A percentile compares a stretch with the other conserved stretches of the same genome.
Conservation (phyloP, 257 asterid species). For the Plectranthus barbatus region DNA sequence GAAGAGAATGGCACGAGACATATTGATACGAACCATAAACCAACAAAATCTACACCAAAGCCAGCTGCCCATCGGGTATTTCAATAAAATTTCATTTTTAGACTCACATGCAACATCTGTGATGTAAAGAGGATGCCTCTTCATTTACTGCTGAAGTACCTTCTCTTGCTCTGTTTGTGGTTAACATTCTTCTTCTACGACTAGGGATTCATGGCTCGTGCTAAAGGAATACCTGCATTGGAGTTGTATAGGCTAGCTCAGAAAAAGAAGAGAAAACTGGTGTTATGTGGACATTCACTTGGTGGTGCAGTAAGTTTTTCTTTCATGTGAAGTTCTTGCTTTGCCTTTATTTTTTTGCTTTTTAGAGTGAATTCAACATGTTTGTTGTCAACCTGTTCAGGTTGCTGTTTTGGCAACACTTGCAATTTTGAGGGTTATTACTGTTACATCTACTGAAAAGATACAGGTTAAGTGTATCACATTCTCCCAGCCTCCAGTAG, state of each 20-base stretch:
- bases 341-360: not conserved
- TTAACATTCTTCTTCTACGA: slow-evolving; percentile 15
- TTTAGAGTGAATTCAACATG: not conserved
- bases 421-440: slow-evolving; percentile 84
- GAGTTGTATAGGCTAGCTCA: slow-evolving; percentile 96
- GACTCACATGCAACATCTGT: slow-evolving; percentile 1
- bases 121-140: not conserved
- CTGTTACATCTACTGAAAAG: slow-evolving; percentile 68
- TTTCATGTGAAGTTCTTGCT: slow-evolving; percentile 3
- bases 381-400: slow-evolving; percentile 34
- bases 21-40: slow-evolving; percentile 41
- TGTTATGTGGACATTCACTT: slow-evolving; percentile 91
- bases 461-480: slow-evolving; percentile 93
- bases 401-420: slow-evolving; percentile 96
- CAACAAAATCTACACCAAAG: slow-evolving; percentile 43
- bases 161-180: not conserved
- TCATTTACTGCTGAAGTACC: not conserved
- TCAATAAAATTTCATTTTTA: slow-evolving; percentile 12
- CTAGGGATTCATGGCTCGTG: slow-evolving; percentile 99
- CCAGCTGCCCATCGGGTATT: slow-evolving; percentile 97
- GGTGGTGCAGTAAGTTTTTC: slow-evolving; percentile 80
- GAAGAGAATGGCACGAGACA: slow-evolving; percentile 35
- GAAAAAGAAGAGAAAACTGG: slow-evolving; percentile 77
- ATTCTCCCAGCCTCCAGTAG: slow-evolving; percentile 99
- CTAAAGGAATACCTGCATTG: slow-evolving; percentile 96